Evolutionary conservation across 2,329 filamentous ascomycete species (phyloP), one percentile per base, ranked within the genome.

Genomic region (Ophiocordyceps sinensis): DNA sequence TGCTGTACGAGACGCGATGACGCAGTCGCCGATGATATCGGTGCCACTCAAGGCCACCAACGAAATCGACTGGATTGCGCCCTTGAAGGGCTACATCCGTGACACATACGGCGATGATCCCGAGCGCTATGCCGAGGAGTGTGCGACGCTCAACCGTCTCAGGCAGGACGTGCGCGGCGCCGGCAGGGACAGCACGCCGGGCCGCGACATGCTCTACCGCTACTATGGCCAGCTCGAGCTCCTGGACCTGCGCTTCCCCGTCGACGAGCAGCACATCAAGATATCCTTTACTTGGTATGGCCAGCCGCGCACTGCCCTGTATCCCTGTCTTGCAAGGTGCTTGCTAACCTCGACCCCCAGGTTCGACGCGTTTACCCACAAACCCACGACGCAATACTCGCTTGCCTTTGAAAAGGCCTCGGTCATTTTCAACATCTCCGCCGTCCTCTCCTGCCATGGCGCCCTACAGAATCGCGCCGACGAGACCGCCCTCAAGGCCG

Each of bases 281-380:
- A 94, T 98, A 54, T 85, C 85, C 8, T 98, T 98, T 59, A 96
- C 89, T 49, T 98, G 91, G 91, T 94, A 75, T 38, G 53, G 37
- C 38, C n/a, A 17, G 14, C n/a, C 31, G 8, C 28, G 14, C 30
- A 15, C 21, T 11, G 9, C 17, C 39, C 4, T 37, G 14, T 9
- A 15, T 5, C 9, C 15, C 6, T 5, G 9, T 35, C 15, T 7
- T 35, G 6, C 10, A 7, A 15, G 13, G 26, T n/a, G 8, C 32
- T n/a, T 23, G 36, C 40, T 42, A 32, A 47, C 38, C 43, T 17
- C 44, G 51, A 41, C n/a, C 2, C n/a, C 4, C 55, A 94, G 87
- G 87, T 96, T 93, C 65, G 91, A 98, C 62, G 91, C 93, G n/a
- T 98, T 98, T 59, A 98, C 91, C 36, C 88, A 94, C 60, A 95